Evolutionary conservation across 805 yeast species (phyloP).

Genomic region (Yamadazyma endophytica): DNA sequence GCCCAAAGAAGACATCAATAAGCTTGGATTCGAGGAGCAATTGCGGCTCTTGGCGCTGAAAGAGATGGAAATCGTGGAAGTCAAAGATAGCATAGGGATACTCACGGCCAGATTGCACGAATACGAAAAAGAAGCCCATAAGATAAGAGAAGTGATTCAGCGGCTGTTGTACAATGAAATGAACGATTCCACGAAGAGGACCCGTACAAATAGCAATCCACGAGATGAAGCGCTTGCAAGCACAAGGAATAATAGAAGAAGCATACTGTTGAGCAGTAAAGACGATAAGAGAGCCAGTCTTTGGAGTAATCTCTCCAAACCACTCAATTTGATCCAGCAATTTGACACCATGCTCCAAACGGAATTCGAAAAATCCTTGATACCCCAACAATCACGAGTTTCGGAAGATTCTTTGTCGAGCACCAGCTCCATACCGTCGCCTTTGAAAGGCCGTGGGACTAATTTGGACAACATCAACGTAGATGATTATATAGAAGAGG

Average conservation of each 20-base stretch:
- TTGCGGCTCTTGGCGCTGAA: conserved; percentile 61
- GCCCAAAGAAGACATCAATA: conserved; percentile 21
- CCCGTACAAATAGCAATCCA: conserved; percentile 19
- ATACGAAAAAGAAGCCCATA: conserved; percentile 47
- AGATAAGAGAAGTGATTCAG: conserved; percentile 46
- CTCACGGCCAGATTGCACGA: conserved; percentile 35
- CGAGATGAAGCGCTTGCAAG: conserved; percentile 25
- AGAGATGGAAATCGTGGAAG: conserved; percentile 64
- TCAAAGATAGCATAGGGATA: conserved; percentile 51
- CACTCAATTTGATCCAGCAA: conserved; percentile 60
- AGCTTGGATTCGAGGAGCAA: conserved; percentile 47
- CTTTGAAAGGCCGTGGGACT: conserved; percentile 19
- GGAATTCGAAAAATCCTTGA: conserved; percentile 54
- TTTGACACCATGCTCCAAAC: conserved; percentile 63
- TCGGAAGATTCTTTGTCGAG: conserved; percentile 25
- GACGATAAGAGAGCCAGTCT: conserved; percentile 16
- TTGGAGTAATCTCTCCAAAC: conserved; percentile 42
- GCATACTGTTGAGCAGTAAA: conserved; percentile 2
- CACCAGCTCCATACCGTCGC: conserved; percentile 19
- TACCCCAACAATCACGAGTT: conserved; percentile 10
- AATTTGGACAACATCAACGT: conserved; percentile 7
- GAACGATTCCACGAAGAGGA: conserved; percentile 6
- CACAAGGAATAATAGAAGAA: conserved; percentile 23
- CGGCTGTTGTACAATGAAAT: conserved; percentile 42
- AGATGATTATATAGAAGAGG: conserved; percentile 11